Evolutionary conservation across 371 early-diverging fungal genomes (phyloP), one percentile per base, ranked within the genome.

Genomic region (Umbelopsis sp.): DNA sequence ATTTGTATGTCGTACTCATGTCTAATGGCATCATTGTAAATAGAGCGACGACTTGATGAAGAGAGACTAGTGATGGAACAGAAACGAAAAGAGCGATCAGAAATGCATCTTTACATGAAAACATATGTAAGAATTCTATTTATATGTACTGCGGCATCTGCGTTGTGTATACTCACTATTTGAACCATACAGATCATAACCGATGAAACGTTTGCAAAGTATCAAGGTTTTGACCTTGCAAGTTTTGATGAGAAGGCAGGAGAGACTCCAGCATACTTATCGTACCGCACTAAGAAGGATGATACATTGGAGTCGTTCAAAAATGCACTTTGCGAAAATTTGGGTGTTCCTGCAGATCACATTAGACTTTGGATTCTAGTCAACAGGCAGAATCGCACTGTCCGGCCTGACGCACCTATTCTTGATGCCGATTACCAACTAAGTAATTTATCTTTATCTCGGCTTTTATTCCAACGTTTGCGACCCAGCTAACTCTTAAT

Each of bases 301-400:
- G 70, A 74, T 46, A 66, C 75, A n/a, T 79, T 79, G 68, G 76
- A 74, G 20, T 73, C 65, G 4, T 80, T 79, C 25, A 71, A 76
- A 50, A 46, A 69, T 22, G 73, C 73, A 0, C 57, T 79, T 22
- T 69, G 72, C 10, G 25, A 70, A 18, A 62, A 73, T 24, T 70
- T 87, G 44, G 75, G 77, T 16, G 51, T 89, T 5, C 66, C 80
- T 0, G 69, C 78, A 1, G 85, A 82, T 12, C 76, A 85, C 24
- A 80, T 97, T 65, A 87, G 97, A 25, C 74, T 97, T 44, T 98
- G 99, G 98, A 75, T 85, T 1, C 80, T 98, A 67, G 91, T 92
- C 24, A 89, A 88, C 24, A 89, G 99, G 22, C 93, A 96, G 77
- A 98, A 98, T 81, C 89, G 91, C 68, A 97, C 98, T 0, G 74